Percentiles rank a stretch among this genome's conserved stretches.
Conservation (phyloP, 75 land plant species). For the Cryptomeria japonica region DNA sequence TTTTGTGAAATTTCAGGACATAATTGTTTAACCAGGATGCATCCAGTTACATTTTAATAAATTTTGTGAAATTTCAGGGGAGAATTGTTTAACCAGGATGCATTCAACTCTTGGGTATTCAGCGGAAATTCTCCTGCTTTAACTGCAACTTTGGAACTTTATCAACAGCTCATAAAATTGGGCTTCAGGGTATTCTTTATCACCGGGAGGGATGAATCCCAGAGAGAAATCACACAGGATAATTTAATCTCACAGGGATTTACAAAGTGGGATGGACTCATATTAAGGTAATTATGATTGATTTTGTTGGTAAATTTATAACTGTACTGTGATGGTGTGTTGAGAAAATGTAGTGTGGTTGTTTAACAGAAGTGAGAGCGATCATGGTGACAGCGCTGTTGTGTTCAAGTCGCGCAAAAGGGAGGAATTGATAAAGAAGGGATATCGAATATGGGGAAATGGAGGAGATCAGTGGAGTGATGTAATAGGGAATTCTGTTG, state of each 20-base stretch:
- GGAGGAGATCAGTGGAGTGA: constrained; percentile 56
- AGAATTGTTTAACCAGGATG: constrained; percentile 43
- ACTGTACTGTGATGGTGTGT: not conserved
- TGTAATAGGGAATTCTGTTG: constrained; percentile 14
- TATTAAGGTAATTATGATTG: not conserved
- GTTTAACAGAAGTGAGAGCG: constrained; percentile 11
- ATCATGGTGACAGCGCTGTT: constrained; percentile 5
- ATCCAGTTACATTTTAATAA: constrained; percentile 26
- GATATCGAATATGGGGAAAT: constrained; percentile 32
- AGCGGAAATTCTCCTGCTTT: constrained; percentile 55
- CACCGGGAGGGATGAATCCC: constrained; percentile 44
- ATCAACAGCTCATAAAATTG: constrained; percentile 36
- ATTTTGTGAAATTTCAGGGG: constrained; percentile 29
- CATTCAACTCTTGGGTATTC: constrained; percentile 73
- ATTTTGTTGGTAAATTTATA: too few relatives aligned
- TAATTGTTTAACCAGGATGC: constrained; percentile 43
- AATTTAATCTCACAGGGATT: not conserved
- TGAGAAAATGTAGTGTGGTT: not conserved
- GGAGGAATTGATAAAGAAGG: constrained; percentile 15
- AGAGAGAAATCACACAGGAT: not conserved
- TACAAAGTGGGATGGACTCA: not conserved
- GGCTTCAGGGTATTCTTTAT: constrained; percentile 62
- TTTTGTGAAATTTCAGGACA: constrained; percentile 31
- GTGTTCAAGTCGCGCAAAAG: constrained; percentile 33
- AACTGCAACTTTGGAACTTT: constrained; percentile 51